A percentile compares a stretch with the other conserved stretches of the same genome.
Evolutionary conservation across 2,329 filamentous ascomycete species (phyloP).

Genomic region (Clonostachys solani): DNA sequence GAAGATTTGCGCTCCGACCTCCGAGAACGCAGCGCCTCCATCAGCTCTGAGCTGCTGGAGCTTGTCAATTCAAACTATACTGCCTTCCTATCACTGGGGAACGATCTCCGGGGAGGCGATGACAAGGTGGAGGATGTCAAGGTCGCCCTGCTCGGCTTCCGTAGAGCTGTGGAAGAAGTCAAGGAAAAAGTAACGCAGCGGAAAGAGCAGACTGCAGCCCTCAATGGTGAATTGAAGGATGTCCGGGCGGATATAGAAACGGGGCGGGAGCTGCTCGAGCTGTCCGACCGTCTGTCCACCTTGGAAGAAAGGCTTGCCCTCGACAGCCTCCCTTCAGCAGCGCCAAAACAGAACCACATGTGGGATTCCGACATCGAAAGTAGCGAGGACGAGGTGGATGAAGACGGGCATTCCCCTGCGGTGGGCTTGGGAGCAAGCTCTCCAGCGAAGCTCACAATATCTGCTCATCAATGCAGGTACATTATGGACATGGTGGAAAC

Average conservation of each 20-base stretch:
- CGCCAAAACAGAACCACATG: slow-evolving; percentile 5
- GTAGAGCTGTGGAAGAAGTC: slow-evolving; percentile 74
- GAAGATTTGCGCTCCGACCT: slow-evolving; percentile 88
- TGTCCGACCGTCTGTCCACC: slow-evolving; percentile 57
- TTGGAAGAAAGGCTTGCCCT: slow-evolving; percentile 62
- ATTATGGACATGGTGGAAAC: slow-evolving; percentile 35
- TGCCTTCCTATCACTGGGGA: slow-evolving; percentile 80
- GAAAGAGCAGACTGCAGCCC: slow-evolving; percentile 54
- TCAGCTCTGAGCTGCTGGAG: slow-evolving; percentile 85
- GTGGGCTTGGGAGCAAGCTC: slow-evolving; percentile 37
- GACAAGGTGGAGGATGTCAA: slow-evolving; percentile 88
- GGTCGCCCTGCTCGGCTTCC: slow-evolving; percentile 81
- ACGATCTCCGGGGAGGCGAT: slow-evolving; percentile 79
- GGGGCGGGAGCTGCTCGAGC: slow-evolving; percentile 60
- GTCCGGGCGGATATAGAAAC: slow-evolving; percentile 60
- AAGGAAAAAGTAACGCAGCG: slow-evolving; percentile 60
- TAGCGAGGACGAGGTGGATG: slow-evolving; percentile 26
- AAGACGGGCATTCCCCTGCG: slow-evolving; percentile 27
- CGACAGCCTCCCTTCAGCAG: slow-evolving; percentile 24
- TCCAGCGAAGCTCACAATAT: slow-evolving; percentile 36
- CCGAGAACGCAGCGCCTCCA: slow-evolving; percentile 70
- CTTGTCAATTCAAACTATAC: slow-evolving; percentile 95
- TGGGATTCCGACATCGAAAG: slow-evolving; percentile 25
- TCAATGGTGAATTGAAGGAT: slow-evolving; percentile 64
- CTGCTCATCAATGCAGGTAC: slow-evolving; percentile 40